A percentile compares a stretch with the other conserved stretches of the same genome.
Evolutionary conservation across 1,139 yeast genomes (phyloP).

Genomic region (Fermentozyma sake): DNA sequence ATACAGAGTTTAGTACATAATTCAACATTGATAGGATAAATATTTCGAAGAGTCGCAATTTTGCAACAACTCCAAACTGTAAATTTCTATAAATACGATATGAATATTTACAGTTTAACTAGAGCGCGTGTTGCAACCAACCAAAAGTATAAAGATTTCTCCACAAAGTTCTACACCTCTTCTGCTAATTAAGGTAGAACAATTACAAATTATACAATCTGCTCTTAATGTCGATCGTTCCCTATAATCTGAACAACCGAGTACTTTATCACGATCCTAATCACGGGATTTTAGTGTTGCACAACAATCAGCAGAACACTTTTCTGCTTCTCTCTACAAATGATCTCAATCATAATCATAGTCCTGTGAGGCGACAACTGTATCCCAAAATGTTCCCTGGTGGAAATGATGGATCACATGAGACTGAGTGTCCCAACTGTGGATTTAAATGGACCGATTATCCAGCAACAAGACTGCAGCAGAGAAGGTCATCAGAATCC

Average conservation of each 20-base stretch:
- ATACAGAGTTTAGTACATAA: no score
- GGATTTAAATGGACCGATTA: slow-evolving; percentile 28
- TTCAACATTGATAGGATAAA: no score
- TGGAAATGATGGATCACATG: slow-evolving; percentile 2
- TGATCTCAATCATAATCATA: not conserved
- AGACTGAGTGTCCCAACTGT: slow-evolving; percentile 37
- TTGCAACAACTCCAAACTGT: no score
- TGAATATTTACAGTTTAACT: no score
- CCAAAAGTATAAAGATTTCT: no score
- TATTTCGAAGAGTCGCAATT: no score
- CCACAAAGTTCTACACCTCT: no score
- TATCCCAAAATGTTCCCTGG: slow-evolving; percentile 1
- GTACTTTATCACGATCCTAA: slow-evolving; percentile 37
- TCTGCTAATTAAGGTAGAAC: slow-evolving; percentile 1
- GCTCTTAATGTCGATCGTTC: slow-evolving; percentile 42
- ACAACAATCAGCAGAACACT: slow-evolving; percentile 37
- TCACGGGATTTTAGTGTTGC: slow-evolving; percentile 41
- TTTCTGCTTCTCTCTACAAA: slow-evolving; percentile 28
- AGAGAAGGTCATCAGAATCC: no score
- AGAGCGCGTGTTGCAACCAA: no score
- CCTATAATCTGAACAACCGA: slow-evolving; percentile 30
- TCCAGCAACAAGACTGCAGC: no score
- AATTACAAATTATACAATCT: not conserved
- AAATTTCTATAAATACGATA: no score
- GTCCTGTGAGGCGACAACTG: not conserved